Base-by-base conservation (phyloP, 805 yeast genomes). In the Phaffomyces opuntiae region DNA sequence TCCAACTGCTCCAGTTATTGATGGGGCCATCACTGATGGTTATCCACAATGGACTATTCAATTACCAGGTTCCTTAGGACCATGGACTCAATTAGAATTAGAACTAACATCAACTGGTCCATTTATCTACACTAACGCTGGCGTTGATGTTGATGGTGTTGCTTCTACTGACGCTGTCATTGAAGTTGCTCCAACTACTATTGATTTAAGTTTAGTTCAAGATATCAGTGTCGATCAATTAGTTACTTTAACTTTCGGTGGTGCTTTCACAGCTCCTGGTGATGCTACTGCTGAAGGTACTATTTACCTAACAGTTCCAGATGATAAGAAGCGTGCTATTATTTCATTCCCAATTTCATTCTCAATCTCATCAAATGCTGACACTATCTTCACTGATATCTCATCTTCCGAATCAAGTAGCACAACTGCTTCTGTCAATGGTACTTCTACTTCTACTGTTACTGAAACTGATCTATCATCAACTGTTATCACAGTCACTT, bases 191-290 rank as follows among this genome's bases (percentile, higher is more conserved):
- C 39, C 38, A 16, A 16, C n/a, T 9, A 34, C 19, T 9, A 8
- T 24, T 17, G 9, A 5, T 17, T 5, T 34, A 7, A 16, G 14
- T 7, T 27, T 47, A 11, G 36, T 14, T 12, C n/a, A 34, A 16
- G 21, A 37, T 6, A 44, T 50, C 42, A 48, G 48, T 16, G 54
- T 55, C 45, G 55, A 50, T 39, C 48, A 45, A 38, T 45, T 42
- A 26, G 36, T 32, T n/a, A 32, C 35, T 32, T 9, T 8, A 7
- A 21, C 9, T 16, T 43, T 11, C 43, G 35, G 36, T 31, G 37
- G 14, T 13, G 44, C 16, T 25, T 35, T 42, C 32, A 38, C 40
- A 17, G 36, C 16, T 3, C 14, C 40, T 12, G 39, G 35, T 32
- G 17, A 14, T 13, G 35, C 35, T n/a, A 32, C 35, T 32, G 17